Evolutionary conservation across 2,329 filamentous ascomycete genomes (phyloP).

Genomic region (Fonsecaea pugnacius): DNA sequence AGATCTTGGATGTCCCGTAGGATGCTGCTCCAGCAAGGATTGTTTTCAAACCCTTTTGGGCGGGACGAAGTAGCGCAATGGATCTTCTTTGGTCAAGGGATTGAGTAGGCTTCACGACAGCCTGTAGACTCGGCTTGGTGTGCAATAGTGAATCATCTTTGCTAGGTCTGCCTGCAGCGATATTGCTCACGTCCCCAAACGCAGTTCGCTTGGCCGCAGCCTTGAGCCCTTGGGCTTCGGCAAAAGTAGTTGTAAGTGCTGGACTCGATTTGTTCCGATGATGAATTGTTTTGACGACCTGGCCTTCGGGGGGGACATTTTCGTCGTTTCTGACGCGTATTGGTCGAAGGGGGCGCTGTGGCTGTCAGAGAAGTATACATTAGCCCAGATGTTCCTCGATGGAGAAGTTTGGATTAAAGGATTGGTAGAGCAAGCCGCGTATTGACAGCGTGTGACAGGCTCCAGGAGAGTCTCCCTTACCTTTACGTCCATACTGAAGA

Average conservation of each 20-base stretch:
- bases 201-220: constrained; percentile 73
- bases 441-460: background rate
- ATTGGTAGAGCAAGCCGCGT: background rate
- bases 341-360: constrained; percentile 66
- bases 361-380: constrained; percentile 54
- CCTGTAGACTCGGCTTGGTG: constrained; percentile 51
- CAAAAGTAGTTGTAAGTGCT: constrained; percentile 59
- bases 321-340: constrained; percentile 70
- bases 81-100: constrained; percentile 50
- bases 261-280: constrained; percentile 80
- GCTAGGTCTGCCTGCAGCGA: constrained; percentile 46
- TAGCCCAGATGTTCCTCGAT: constrained; percentile 22
- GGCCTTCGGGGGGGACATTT: constrained; percentile 61
- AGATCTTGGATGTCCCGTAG: constrained; percentile 19
- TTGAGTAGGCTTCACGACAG: constrained; percentile 40
- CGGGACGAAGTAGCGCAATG: constrained; percentile 59
- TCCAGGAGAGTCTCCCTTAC: constrained; percentile 41
- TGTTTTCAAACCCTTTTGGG: constrained; percentile 59
- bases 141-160: constrained; percentile 63
- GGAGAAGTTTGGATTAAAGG: background rate
- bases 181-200: constrained; percentile 83
- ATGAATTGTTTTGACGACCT: constrained; percentile 65
- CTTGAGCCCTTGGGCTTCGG: constrained; percentile 63
- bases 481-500: constrained; percentile 53
- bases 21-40: constrained; percentile 42